Evolutionary conservation across 176 grass and related monocot genomes (phyloP).

Genomic region (Echinochloa phyllopogon): DNA sequence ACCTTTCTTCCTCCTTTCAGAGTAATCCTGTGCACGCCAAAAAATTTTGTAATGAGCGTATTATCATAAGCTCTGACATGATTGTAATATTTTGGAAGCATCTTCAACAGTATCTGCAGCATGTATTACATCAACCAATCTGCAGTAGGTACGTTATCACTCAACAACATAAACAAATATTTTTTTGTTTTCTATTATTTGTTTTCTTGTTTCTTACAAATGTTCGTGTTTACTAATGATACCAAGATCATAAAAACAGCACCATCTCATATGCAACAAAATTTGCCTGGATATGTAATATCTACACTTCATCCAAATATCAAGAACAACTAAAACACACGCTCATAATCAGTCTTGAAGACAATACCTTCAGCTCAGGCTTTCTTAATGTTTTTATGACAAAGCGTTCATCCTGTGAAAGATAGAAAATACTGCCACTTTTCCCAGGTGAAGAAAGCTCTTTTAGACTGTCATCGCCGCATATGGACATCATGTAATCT

Average conservation of each 20-base stretch:
- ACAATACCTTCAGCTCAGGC: slow-evolving; percentile 87
- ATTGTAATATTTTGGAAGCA: slow-evolving; percentile 97
- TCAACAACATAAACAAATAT: slow-evolving; percentile 34
- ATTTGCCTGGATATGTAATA: neutral
- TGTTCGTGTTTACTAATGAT: slow-evolving; percentile 31
- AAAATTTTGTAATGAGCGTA: slow-evolving; percentile 98
- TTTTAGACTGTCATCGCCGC: slow-evolving; percentile 92
- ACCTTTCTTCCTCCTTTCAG: slow-evolving; percentile 86
- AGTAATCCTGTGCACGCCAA: slow-evolving; percentile 91
- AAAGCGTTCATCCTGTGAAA: slow-evolving; percentile 97
- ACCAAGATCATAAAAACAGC: neutral
- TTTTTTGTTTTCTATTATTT: slow-evolving; percentile 19
- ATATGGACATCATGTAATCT: slow-evolving; percentile 99
- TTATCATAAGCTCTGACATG: slow-evolving; percentile 99
- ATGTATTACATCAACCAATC: slow-evolving; percentile 70
- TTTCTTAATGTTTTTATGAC: slow-evolving; percentile 96
- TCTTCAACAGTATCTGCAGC: slow-evolving; percentile 97
- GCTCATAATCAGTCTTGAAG: neutral
- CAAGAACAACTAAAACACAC: slow-evolving; percentile 24
- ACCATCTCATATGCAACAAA: neutral
- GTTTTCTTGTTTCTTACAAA: slow-evolving; percentile 5
- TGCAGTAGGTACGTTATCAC: slow-evolving; percentile 59
- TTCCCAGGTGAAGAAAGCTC: slow-evolving; percentile 99
- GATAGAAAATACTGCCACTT: slow-evolving; percentile 99
- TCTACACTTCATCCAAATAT: slow-evolving; percentile 15